Evolutionary conservation across 768 basidiomycete genomes (phyloP).

Genomic region (Serendipita indica): DNA sequence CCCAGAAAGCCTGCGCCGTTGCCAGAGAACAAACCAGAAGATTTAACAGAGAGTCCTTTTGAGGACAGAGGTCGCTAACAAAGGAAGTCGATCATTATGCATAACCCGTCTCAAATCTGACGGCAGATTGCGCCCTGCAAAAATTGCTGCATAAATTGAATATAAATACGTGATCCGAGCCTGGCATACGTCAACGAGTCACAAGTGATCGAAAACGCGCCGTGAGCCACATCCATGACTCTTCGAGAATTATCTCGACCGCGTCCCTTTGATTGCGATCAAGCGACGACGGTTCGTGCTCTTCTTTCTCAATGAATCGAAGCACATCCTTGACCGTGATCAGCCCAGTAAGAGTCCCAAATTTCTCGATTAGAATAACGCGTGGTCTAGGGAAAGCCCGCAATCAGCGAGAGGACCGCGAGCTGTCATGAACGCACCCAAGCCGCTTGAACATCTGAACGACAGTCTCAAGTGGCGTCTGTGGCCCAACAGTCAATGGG

Average conservation of each 20-base stretch:
- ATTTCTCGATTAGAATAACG: slow-evolving; percentile 86
- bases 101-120: neutral
- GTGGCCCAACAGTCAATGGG: slow-evolving; percentile 82
- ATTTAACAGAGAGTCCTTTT: neutral
- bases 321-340: slow-evolving; percentile 95
- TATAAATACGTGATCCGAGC: neutral
- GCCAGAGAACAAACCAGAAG: neutral
- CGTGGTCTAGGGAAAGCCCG: slow-evolving; percentile 50
- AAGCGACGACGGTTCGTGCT: slow-evolving; percentile 16
- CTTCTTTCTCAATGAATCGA: slow-evolving; percentile 48
- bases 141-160: neutral
- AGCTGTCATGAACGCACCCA: slow-evolving; percentile 49
- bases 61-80: neutral
- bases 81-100: neutral
- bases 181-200: neutral
- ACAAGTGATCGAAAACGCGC: neutral
- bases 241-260: slow-evolving; percentile 13
- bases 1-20: neutral
- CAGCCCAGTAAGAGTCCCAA: slow-evolving; percentile 67
- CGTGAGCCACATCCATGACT: slow-evolving; percentile 14
- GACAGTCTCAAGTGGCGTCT: slow-evolving; percentile 86
- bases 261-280: neutral
- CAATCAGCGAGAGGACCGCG: slow-evolving; percentile 6
- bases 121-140: neutral
- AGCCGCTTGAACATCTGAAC: slow-evolving; percentile 96